Evolutionary conservation across 805 yeast species (phyloP), one percentile per base, ranked within the genome.

Genomic region (Blastobotrys terrestris): DNA sequence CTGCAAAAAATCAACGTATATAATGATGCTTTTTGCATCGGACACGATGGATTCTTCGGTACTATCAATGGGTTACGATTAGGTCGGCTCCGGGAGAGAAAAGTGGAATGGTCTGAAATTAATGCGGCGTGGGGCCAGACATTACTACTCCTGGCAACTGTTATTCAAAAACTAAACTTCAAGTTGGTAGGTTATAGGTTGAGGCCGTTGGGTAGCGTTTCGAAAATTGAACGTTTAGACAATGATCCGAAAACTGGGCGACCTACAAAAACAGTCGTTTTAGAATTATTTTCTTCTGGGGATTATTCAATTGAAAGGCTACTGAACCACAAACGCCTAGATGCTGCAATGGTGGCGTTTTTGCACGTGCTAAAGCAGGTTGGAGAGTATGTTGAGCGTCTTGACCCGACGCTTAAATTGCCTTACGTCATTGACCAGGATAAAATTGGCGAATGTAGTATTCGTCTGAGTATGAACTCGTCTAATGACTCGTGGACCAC

Each of bases 41-140:
- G 95, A 1, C 86, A 84, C 57, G 88, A 87, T 56, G 94, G 92
- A 3, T 79, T 80, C 35, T 88, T 87, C 69, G 97, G 95, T 0
- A 84, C 94, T 0, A 92, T 91, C 31, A 91, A 91, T 67, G 92
- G 91, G 0, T 73, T 88, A 21, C 70, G 96, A 53, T 66, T 92
- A n/a, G 98, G 98, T 0, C 73, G 81, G 13, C 66, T 80, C 47
- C 80, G 78, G 42, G 77, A 75, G 5, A 67, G 72, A 50, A 78
- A 76, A 55, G 87, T 91, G 0, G 85, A 95, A 1, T 89, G 96
- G 95, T 80, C 87, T 51, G 98, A 91, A 61, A 84, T 89, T 44
- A 91, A 90, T 64, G 94, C 95, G 1, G 97, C 95, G 0, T 69
- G 91, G 60, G 98, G 98, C 0, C 96, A 91, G 59, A 71, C 91